Evolutionary conservation across 2,329 filamentous ascomycete species (phyloP).

Genomic region (Tolypocladium cylindrosporum): DNA sequence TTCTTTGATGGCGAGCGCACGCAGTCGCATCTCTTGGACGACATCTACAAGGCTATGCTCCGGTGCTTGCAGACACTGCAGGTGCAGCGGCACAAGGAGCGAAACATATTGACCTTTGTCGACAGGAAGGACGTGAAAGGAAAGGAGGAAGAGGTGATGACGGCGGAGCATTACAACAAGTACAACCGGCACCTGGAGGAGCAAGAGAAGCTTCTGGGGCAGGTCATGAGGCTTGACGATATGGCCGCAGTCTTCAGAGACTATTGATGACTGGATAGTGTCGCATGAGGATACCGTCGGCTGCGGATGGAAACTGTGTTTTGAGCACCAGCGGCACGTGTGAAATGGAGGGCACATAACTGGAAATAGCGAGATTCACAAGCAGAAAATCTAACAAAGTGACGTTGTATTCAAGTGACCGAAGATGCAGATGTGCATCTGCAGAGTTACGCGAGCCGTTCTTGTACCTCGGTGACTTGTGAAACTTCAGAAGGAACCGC

Average conservation of each 20-base stretch:
- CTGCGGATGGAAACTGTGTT: not conserved
- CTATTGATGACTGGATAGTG: constrained; percentile 36
- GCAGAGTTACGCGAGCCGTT: not conserved
- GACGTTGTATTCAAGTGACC: not conserved
- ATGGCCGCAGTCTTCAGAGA: constrained; percentile 77
- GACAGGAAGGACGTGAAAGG: constrained; percentile 80
- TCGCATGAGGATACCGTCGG: not conserved
- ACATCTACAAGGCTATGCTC: constrained; percentile 83
- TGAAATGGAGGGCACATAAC: not conserved
- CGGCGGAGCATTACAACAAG: constrained; percentile 59
- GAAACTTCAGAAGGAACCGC: not conserved
- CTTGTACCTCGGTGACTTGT: not conserved
- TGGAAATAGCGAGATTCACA: not conserved
- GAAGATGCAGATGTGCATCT: not conserved
- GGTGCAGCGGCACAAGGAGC: constrained; percentile 62
- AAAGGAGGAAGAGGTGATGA: constrained; percentile 71
- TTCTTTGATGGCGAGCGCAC: constrained; percentile 75
- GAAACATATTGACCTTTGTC: constrained; percentile 67
- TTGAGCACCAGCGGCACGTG: not conserved
- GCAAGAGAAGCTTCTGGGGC: constrained; percentile 64
- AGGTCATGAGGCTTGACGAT: constrained; percentile 75
- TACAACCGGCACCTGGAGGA: constrained; percentile 51
- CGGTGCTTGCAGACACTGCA: constrained; percentile 72
- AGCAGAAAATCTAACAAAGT: not conserved
- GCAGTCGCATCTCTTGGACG: constrained; percentile 60